phyloP scores from a whole-genome alignment of 2,329 filamentous ascomycete genomes.

The Mycosphaerelloides madeirae region DNA sequence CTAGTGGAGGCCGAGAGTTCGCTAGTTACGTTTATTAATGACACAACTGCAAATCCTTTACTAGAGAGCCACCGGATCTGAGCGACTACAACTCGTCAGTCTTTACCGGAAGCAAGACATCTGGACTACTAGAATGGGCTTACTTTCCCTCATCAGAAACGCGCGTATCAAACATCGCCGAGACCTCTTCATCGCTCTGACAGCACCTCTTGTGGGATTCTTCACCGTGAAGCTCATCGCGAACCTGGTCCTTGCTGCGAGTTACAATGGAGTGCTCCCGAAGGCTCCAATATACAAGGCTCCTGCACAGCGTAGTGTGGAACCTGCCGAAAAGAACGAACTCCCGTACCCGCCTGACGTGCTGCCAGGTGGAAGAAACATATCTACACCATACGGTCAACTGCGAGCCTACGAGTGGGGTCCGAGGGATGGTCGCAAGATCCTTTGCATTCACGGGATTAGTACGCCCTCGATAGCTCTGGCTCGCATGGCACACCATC shows the following conservation, averaged over 20 bases:
- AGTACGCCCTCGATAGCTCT: conserved; percentile 70
- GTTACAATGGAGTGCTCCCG: conserved; percentile 5
- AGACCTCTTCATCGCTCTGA: conserved; percentile 21
- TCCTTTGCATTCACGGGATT: conserved; percentile 75
- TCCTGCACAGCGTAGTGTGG: conserved; percentile 12
- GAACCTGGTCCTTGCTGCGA: conserved; percentile 9
- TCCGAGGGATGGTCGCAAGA: conserved; percentile 63
- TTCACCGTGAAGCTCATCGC: conserved; percentile 11
- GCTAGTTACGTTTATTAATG: no score
- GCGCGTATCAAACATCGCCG: conserved; percentile 8
- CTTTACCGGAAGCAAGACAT: no score
- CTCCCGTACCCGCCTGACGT: conserved; percentile 63
- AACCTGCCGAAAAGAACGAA: conserved; percentile 13
- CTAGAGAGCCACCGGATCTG: no score
- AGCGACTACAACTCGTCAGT: no score
- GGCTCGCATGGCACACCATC: conserved; percentile 59
- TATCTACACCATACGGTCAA: conserved; percentile 64
- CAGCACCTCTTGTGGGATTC: conserved; percentile 17
- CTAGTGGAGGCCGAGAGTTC: no score
- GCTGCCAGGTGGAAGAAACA: conserved; percentile 64
- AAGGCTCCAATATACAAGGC: conserved; percentile 11
- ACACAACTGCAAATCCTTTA: no score
- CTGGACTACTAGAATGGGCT: no score
- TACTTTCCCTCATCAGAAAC: no score
- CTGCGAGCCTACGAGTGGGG: conserved; percentile 79